Percentiles rank a stretch among this genome's conserved stretches.
These are phyloP conservation scores for Tanacetum coccineum DNA, from an alignment of 129 eudicot genomes.

Conservation along the genomic window DNA sequence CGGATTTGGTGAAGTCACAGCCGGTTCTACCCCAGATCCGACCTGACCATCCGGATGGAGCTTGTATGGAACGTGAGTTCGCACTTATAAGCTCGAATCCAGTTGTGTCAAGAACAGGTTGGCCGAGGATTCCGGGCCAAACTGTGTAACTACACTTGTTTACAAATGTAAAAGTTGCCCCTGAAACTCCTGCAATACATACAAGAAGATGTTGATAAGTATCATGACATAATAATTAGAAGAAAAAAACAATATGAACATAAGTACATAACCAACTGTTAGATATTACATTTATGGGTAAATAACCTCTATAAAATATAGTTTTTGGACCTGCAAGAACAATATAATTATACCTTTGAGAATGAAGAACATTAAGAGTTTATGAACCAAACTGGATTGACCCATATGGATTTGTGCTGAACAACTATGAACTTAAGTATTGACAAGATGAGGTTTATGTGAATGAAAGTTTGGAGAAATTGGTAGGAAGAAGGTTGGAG, in stretches of 20 bases:
- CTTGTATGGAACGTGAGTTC: slow-evolving; percentile 42
- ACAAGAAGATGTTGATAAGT: no score
- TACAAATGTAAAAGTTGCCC: slow-evolving; percentile 53
- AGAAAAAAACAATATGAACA: no score
- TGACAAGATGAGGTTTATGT: neutral
- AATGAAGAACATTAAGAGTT: slow-evolving; percentile 3
- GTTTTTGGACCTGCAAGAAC: neutral
- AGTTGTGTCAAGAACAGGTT: slow-evolving; percentile 52
- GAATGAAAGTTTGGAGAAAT: neutral
- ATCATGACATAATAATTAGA: no score
- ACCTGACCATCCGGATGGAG: slow-evolving; percentile 74
- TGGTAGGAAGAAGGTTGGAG: slow-evolving; percentile 16
- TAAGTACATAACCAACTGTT: no score
- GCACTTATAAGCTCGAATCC: slow-evolving; percentile 58
- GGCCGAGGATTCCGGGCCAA: slow-evolving; percentile 72
- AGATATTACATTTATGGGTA: neutral
- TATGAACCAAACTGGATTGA: slow-evolving; percentile 13
- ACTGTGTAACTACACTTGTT: slow-evolving; percentile 56
- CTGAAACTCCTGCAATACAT: slow-evolving; percentile 30
- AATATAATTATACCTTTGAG: slow-evolving; percentile 19
- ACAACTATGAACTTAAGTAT: neutral
- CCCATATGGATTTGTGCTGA: slow-evolving; percentile 16
- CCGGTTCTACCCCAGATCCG: slow-evolving; percentile 81
- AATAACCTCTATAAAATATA: neutral
- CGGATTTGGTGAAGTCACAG: slow-evolving; percentile 42